Base-by-base conservation (phyloP, 2,329 filamentous ascomycete genomes). In the Parafenestella ontariensis region DNA sequence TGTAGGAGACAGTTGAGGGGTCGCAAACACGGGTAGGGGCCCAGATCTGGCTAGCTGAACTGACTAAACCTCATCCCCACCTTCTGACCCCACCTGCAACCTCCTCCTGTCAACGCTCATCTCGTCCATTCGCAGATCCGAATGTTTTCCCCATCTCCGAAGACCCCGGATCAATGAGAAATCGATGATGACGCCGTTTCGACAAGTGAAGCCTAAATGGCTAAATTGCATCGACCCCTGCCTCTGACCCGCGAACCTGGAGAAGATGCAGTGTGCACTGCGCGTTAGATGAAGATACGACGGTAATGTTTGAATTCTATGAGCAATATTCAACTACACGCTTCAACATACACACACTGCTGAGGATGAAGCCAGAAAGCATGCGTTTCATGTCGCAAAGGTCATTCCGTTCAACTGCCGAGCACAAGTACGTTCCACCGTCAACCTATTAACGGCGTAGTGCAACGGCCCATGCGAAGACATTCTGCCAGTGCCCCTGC, bases 161-260 rank as follows among this genome's bases (percentile, higher is more conserved):
- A 23, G 18, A 47, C 28, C 42, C 46, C 17, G 40, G 47, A 33
- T 23, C 29, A 24, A 28, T 6, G n/a, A 17, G 10, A 10, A 24
- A 28, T 58, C 53, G 37, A 57, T 57, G 56, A 57, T 59, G 50
- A 23, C 10, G 20, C 45, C 21, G 49, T 46, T 39, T 40, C 26
- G 15, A 36, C 49, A 29, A 24, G n/a, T 54, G 41, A 61, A 63
- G 68, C 62, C 66, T 71, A 71, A 72, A 71, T 64, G 69, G 69
- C 62, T 71, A 71, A 72, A 71, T 60, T 64, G 43, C 51, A 34
- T 46, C 28, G 36, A 36, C 34, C 36, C 33, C 31, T 33, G 54
- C 37, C 46, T 47, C 23, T 42, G 40, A 51, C 46, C 40, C 6
- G 33, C 21, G 42, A 50, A 39, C 37, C 43, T 21, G 5, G 44